Base-by-base conservation (phyloP, 1,139 yeast genomes). In the Taphrina deformans region DNA sequence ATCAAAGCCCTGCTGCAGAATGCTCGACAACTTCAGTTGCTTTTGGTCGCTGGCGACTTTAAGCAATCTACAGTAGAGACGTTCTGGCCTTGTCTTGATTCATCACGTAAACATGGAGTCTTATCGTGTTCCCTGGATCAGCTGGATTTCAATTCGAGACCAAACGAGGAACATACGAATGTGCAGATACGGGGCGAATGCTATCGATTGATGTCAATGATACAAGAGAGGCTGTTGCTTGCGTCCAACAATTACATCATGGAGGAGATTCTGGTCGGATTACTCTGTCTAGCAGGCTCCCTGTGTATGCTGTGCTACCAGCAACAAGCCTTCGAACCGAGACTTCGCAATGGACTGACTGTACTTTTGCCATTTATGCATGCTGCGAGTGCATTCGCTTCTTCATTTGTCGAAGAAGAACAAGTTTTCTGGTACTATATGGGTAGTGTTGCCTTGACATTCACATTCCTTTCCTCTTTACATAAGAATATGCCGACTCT, bases 391-490 rank as follows among this genome's bases (percentile, higher is more conserved):
- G 86, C 88, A 74, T 89, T 90, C 78, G 97, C 96, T 0, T 89
- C 97, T 44, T 89, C 97, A 27, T 79, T 91, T 69, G 88, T 93
- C n/a, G 99, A 93, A 72, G 99, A 93, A 74, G 99, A 93, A 72
- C 96, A 93, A 73, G 97, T 91, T 73, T 76, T 91, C 16, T 93
- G 99, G 99, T 93, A 96, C 89, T 87, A 38, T 41, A 9, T 50
- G 26, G 46, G 40, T 4, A 33, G 55, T 27, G 23, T 29, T 18
- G 24, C 51, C 44, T 61, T 67, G 4, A 9, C 56, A 10, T n/a
- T 14, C 9, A 2, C 16, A 10, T 21, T 44, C 21, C 50, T 44
- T 10, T 38, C 41, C 2, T 12, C 41, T 38, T 38, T 12, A 7
- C 18, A n/a, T 3, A 38, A 38, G 2, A n/a, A 18, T 14, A 9